Percentiles rank a stretch among this genome's conserved stretches.
phyloP scores from a whole-genome alignment of 495 filamentous ascomycete genomes.

The Penicillium soppii region DNA sequence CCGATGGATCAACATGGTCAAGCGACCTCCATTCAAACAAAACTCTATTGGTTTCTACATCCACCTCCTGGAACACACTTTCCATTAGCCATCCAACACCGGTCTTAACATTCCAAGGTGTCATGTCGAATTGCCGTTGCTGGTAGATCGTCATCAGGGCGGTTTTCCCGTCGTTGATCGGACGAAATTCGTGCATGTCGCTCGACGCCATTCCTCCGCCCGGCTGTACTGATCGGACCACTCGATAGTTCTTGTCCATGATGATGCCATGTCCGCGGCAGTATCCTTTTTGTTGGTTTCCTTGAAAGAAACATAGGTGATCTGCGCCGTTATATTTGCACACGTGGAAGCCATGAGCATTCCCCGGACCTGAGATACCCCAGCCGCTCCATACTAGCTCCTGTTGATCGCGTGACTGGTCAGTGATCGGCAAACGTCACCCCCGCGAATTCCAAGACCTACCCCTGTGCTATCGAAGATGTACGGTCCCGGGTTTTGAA shows the following conservation, averaged over 20 bases:
- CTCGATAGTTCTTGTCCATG: slow-evolving; percentile 49
- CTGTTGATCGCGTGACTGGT: slow-evolving; percentile 22
- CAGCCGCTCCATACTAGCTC: slow-evolving; percentile 49
- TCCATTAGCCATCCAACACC: slow-evolving; percentile 53
- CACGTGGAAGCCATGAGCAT: slow-evolving; percentile 45
- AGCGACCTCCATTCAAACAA: slow-evolving; percentile 55
- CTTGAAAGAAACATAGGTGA: slow-evolving; percentile 55
- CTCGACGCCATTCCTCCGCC: slow-evolving; percentile 48
- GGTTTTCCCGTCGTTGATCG: slow-evolving; percentile 46
- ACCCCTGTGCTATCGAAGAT: slow-evolving; percentile 47
- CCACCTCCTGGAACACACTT: slow-evolving; percentile 51
- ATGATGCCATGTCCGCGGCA: slow-evolving; percentile 54
- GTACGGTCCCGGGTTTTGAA: slow-evolving; percentile 42
- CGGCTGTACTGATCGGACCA: slow-evolving; percentile 44
- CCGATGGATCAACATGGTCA: slow-evolving; percentile 50
- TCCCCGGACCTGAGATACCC: slow-evolving; percentile 41
- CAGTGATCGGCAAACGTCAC: slow-evolving; percentile 3
- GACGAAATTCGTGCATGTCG: slow-evolving; percentile 53
- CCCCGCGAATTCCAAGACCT: slow-evolving; percentile 12
- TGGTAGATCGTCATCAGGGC: slow-evolving; percentile 58
- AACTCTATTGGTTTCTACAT: slow-evolving; percentile 48
- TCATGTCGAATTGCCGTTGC: slow-evolving; percentile 54
- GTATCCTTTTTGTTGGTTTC: slow-evolving; percentile 53
- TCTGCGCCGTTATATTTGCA: slow-evolving; percentile 47
- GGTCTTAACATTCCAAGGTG: slow-evolving; percentile 46